Percentiles rank a stretch among this genome's conserved stretches.
Conservation (phyloP, 2,329 filamentous ascomycete genomes). For the Aspergillus phoenicis region DNA sequence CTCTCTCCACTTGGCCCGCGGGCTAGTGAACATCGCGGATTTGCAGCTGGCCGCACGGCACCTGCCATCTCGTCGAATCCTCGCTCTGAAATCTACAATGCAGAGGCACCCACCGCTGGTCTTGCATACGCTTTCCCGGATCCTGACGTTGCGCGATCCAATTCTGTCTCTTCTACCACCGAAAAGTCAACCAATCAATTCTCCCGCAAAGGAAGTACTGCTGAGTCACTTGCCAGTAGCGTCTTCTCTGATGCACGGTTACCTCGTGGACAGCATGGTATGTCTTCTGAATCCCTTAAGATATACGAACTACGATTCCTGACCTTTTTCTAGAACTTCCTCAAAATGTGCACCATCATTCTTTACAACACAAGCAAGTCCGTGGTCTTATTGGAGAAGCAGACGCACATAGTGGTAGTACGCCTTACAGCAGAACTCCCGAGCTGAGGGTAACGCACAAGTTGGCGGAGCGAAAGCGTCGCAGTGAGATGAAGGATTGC, state of each 20-base stretch:
- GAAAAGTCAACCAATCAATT: conserved; percentile 40
- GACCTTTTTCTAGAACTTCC: conserved; percentile 43
- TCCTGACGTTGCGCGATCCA: conserved; percentile 46
- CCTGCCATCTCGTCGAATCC: conserved; percentile 54
- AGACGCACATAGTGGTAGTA: conserved; percentile 44
- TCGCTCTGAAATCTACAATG: conserved; percentile 53
- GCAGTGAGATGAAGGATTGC: conserved; percentile 57
- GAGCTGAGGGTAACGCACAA: conserved; percentile 55
- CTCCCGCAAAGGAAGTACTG: conserved; percentile 50
- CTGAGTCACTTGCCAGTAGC: conserved; percentile 51
- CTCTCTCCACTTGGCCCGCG: conserved; percentile 47
- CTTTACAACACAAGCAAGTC: conserved; percentile 52
- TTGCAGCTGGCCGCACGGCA: conserved; percentile 50
- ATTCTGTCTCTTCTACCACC: conserved; percentile 39
- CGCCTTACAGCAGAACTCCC: conserved; percentile 54
- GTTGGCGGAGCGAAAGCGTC: conserved; percentile 53
- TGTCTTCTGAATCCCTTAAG: conserved; percentile 16
- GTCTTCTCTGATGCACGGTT: conserved; percentile 50
- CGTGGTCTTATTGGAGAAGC: conserved; percentile 50
- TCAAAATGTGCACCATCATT: conserved; percentile 51
- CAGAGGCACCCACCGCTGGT: conserved; percentile 52
- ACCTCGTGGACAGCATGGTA: conserved; percentile 53
- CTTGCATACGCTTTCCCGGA: conserved; percentile 56
- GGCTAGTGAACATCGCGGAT: conserved; percentile 43
- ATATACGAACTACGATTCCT: not conserved